Evolutionary conservation across 202 grass and related monocot genomes (phyloP), one percentile per base, ranked within the genome.

Genomic region (Panicum virgatum): DNA sequence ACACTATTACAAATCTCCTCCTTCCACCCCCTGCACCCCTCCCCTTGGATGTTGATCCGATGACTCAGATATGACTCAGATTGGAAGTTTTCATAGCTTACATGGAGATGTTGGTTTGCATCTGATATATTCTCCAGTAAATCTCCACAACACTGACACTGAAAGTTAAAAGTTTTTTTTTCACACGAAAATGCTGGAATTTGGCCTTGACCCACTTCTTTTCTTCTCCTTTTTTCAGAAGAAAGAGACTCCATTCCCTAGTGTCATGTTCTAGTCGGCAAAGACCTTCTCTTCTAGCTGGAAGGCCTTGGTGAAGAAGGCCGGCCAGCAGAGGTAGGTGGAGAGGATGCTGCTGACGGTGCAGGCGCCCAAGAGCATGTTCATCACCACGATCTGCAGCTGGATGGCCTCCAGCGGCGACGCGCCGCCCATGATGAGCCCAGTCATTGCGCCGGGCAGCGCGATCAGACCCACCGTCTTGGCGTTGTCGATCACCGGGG

Each of bases 401-500:
- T 93, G 91, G 85, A 97, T 89, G 13, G 94, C 91, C 68, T 94
- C 88, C 47, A 97, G 51, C 12, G 88, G 91, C 69, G 88, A 97
- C 60, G 91, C 86, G 11, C 94, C 91, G 22, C 86, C 93, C 93
- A 97, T 97, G 54, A 97, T 93, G 27, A 96, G 90, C 51, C 88
- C 88, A 0, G 93, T 93, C 90, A 96, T 96, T 43, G 93, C 83
- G 39, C 93, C 93, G 22, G 93, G 87, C 66, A 95, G 88, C 74
- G 92, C 39, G 44, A 95, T 95, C 60, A 95, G 83, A 23, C 90
- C 90, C 52, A 95, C 93, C 26, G 93, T 96, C 90, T 96, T 96
- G 45, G 88, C 80, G 82, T 69, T 86, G 93, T 96, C 90, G 62
- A 92, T 77, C 9, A 88, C 88, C 7, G 89, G 90, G 1, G 93